phyloP scores from a whole-genome alignment of 441 rosid species.

The Mallotus repandus region DNA sequence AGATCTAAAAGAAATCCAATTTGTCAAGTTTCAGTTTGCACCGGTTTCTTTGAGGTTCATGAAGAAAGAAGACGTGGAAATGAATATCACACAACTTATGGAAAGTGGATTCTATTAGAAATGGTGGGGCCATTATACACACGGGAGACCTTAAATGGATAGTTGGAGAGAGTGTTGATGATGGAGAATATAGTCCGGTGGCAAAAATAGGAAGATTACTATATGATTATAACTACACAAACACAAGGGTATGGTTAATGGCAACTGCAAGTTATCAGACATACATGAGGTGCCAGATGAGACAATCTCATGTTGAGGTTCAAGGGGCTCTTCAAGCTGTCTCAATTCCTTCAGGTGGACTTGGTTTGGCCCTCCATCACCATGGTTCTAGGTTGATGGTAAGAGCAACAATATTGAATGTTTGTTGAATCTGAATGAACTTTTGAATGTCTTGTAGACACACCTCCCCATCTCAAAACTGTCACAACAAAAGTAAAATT shows the following conservation, averaged over 20 bases:
- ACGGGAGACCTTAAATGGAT: conserved; percentile 83
- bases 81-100: conserved; percentile 52
- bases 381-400: conserved; percentile 75
- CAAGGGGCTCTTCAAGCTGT: conserved; percentile 85
- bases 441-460: too few relatives aligned
- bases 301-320: conserved; percentile 73
- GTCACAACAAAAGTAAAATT: too few relatives aligned
- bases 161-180: conserved; percentile 23
- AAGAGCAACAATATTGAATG: too few relatives aligned
- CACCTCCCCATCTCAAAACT: too few relatives aligned
- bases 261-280: conserved; percentile 78
- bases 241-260: conserved; percentile 64
- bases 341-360: conserved; percentile 81
- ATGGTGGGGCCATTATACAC: conserved; percentile 64
- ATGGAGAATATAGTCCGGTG: conserved; percentile 49
- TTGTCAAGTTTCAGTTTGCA: conserved; percentile 64
- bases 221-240: conserved; percentile 39
- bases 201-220: conserved; percentile 60
- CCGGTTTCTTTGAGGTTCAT: conserved; percentile 64
- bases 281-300: conserved; percentile 80
- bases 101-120: conserved; percentile 52
- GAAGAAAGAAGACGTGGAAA: conserved; percentile 62
- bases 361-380: conserved; percentile 75
- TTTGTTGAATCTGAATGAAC: too few relatives aligned
- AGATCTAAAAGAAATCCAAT: conserved; percentile 54